A percentile compares a stretch with the other conserved stretches of the same genome.
phyloP scores from a whole-genome alignment of 768 basidiomycete genomes.

The Lyophyllum decastes region DNA sequence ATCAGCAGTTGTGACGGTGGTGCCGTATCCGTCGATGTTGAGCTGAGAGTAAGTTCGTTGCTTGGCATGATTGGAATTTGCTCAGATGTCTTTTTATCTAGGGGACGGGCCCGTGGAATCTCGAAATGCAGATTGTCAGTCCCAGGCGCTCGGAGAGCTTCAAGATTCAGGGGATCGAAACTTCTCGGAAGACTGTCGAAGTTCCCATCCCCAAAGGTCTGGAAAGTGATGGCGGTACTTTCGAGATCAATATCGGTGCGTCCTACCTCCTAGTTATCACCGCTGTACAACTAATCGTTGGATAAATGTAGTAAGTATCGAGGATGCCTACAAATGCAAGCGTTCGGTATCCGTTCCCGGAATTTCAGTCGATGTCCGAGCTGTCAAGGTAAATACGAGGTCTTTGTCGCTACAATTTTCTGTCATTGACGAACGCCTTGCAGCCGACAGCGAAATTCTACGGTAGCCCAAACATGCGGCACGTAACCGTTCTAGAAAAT shows the following conservation, averaged over 20 bases:
- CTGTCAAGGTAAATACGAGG: constrained; percentile 60
- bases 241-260: constrained; percentile 79
- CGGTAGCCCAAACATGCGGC: constrained; percentile 56
- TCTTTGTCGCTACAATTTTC: background rate
- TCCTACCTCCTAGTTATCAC: background rate
- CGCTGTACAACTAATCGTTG: constrained; percentile 12
- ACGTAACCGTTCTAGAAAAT: constrained; percentile 70
- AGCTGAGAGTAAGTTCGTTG: constrained; percentile 64
- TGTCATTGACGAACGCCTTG: background rate
- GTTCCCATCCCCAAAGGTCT: constrained; percentile 71
- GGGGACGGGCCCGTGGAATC: constrained; percentile 90
- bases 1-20: constrained; percentile 82
- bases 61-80: background rate
- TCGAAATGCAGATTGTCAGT: constrained; percentile 82
- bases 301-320: constrained; percentile 68
- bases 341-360: constrained; percentile 75
- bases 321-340: constrained; percentile 88
- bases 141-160: constrained; percentile 65
- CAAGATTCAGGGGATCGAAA: constrained; percentile 54
- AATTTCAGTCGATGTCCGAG: constrained; percentile 80
- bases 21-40: constrained; percentile 74
- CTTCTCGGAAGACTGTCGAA: constrained; percentile 53
- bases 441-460: constrained; percentile 91
- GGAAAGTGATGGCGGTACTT: constrained; percentile 68
- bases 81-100: constrained; percentile 25